These are phyloP conservation scores for Castanopsis chinensis DNA, from an alignment of 306 rosid genomes.

Conservation along the genomic window DNA sequence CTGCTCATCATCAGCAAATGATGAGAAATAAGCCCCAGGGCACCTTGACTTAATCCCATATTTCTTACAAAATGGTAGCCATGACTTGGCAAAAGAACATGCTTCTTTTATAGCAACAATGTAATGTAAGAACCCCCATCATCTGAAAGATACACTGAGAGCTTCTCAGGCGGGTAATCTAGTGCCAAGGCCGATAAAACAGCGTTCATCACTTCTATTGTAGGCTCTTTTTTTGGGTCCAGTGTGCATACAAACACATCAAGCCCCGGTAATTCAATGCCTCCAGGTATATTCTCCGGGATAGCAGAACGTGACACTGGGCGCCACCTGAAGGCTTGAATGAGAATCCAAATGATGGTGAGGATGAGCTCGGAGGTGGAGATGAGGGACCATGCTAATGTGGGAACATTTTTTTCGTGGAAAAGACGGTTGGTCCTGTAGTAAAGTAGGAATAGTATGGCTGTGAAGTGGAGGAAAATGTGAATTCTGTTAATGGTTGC, in stretches of 20 bases:
- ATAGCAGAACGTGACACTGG: slow-evolving; percentile 21
- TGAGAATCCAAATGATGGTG: slow-evolving; percentile 21
- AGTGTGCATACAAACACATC: slow-evolving; percentile 49
- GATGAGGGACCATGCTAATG: slow-evolving; percentile 14
- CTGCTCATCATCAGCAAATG: slow-evolving; percentile 1
- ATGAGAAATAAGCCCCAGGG: slow-evolving; percentile 41
- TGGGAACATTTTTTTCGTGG: neutral
- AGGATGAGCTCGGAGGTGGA: slow-evolving; percentile 17
- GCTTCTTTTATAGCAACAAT: slow-evolving; percentile 27
- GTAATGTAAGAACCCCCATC: slow-evolving; percentile 36
- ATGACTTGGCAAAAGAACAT: slow-evolving; percentile 25
- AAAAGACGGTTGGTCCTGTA: slow-evolving; percentile 18
- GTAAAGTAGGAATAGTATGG: slow-evolving; percentile 10
- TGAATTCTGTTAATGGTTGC: slow-evolving; percentile 15
- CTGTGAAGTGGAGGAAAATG: slow-evolving; percentile 1
- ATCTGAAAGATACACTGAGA: slow-evolving; percentile 47
- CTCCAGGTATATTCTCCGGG: slow-evolving; percentile 14
- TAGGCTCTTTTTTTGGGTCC: slow-evolving; percentile 42
- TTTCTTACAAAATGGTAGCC: slow-evolving; percentile 48
- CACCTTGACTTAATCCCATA: slow-evolving; percentile 35
- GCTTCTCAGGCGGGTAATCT: slow-evolving; percentile 39
- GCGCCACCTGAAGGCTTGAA: slow-evolving; percentile 33
- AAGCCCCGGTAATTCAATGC: slow-evolving; percentile 27
- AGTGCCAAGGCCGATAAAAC: slow-evolving; percentile 38
- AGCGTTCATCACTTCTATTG: slow-evolving; percentile 37